Base-by-base conservation (phyloP, 805 yeast genomes). In the Tetrapisispora phaffii region DNA sequence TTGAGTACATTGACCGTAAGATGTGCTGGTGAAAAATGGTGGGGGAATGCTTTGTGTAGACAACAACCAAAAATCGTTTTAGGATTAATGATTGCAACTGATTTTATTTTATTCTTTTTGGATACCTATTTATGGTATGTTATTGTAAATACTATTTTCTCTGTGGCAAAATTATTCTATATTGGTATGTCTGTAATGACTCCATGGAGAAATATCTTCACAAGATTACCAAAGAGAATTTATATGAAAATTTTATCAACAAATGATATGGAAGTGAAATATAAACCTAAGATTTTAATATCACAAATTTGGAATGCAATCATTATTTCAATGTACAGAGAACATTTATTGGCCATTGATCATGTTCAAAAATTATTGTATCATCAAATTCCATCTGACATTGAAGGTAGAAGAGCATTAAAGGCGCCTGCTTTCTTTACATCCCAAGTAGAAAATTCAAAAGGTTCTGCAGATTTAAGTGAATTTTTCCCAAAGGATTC, bases 101-200 rank as follows among this genome's bases (percentile, higher is more conserved):
- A 93, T 70, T 73, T 93, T 75, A 73, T 93, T 58, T 76, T 93
- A 70, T 93, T 90, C 83, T 93, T 93, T 80, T 76, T 93, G 75
- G 98, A 93, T 82, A 86, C 97, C 49, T 93, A 87, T 68, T 78
- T 93, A 83, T 93, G 98, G 98, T 93, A 90, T 76, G 89, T 93
- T 73, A 74, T 93, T 57, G 80, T 85, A 67, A 93, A 89, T 79
- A 83, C 95, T 69, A 78, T 87, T 53, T 87, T 86, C 79, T 89
- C 97, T 48, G 87, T 93, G 58, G 96, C 95, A 54, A 86, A 96
- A 66, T 90, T 97, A 16, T 93, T 93, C 77, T 90, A 90, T 75
- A 77, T 93, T 68, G 98, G 98, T 82, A 88, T 93, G 61, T 93
- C 98, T 39, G 90, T 93, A 54, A 79, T 89, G 75, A 90, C 98